Conservation (phyloP, 129 eudicot genomes). For the Centella asiatica region DNA sequence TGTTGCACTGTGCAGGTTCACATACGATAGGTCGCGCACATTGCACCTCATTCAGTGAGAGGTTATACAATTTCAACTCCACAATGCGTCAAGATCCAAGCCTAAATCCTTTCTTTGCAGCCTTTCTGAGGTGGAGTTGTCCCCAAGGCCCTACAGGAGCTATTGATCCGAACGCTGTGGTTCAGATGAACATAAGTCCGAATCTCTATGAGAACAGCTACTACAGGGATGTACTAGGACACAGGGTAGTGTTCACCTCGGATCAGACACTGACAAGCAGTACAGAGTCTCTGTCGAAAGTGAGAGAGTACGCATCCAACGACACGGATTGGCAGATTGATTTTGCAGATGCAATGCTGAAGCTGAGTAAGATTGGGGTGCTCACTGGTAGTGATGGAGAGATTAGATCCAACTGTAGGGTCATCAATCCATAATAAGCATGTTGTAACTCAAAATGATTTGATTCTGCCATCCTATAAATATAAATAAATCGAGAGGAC, state of each 20-base stretch:
- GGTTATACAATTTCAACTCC: slow-evolving; percentile 50
- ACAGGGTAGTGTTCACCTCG: not conserved
- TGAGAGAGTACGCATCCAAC: slow-evolving; percentile 14
- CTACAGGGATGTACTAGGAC: not conserved
- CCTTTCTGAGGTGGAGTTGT: slow-evolving; percentile 17
- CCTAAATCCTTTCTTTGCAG: slow-evolving; percentile 21
- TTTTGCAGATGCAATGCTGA: slow-evolving; percentile 26
- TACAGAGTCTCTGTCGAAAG: not conserved
- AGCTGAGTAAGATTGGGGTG: slow-evolving; percentile 26
- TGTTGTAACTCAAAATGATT: too few species aligned
- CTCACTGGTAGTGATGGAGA: slow-evolving; percentile 26
- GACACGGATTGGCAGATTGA: slow-evolving; percentile 5
- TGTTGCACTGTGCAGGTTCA: slow-evolving; percentile 32
- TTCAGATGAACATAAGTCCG: slow-evolving; percentile 27
- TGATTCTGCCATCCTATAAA: too few species aligned
- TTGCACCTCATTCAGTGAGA: slow-evolving; percentile 51
- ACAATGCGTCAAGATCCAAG: slow-evolving; percentile 45
- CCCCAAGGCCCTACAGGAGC: slow-evolving; percentile 14
- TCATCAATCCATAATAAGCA: slow-evolving; percentile 15
- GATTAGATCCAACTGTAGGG: slow-evolving; percentile 30
- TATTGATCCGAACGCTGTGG: slow-evolving; percentile 19
- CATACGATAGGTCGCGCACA: slow-evolving; percentile 68
- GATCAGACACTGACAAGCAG: slow-evolving; percentile 1
- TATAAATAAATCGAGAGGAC: too few species aligned
- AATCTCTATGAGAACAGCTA: slow-evolving; percentile 3